phyloP scores from a whole-genome alignment of 2,329 filamentous ascomycete genomes.

The Trichoderma afroharzianum region DNA sequence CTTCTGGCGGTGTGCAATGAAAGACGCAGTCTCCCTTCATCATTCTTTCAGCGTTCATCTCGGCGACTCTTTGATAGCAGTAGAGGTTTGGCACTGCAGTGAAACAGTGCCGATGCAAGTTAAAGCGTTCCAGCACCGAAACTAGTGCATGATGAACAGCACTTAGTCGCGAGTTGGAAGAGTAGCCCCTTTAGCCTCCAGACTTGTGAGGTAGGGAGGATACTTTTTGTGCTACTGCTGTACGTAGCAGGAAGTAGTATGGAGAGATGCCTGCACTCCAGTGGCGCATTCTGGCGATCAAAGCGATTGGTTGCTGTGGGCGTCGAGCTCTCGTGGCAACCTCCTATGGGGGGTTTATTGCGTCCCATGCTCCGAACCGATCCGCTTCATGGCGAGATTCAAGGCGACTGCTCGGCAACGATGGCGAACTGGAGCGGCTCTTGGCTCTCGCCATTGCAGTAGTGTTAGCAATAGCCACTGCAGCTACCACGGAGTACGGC shows the following conservation, averaged over 20 bases:
- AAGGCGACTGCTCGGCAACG: not conserved
- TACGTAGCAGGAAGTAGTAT: not conserved
- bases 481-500: not conserved
- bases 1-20: not conserved
- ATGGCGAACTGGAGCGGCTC: not conserved
- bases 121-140: not conserved
- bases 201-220: not conserved
- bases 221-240: not conserved
- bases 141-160: not conserved
- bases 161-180: not conserved
- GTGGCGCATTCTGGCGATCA: not conserved
- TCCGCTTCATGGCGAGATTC: not conserved
- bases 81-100: not conserved
- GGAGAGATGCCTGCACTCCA: not conserved
- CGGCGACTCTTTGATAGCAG: not conserved
- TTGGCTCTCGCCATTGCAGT: not conserved
- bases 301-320: constrained; percentile 1
- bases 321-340: constrained; percentile 6
- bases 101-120: not conserved
- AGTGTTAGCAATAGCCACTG: not conserved
- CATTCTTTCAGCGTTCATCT: not conserved
- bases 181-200: not conserved
- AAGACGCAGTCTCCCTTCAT: not conserved
- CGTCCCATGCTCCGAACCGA: not conserved
- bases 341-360: not conserved